Evolutionary conservation across 2,329 filamentous ascomycete species (phyloP).

Genomic region (Penicillium sp.): DNA sequence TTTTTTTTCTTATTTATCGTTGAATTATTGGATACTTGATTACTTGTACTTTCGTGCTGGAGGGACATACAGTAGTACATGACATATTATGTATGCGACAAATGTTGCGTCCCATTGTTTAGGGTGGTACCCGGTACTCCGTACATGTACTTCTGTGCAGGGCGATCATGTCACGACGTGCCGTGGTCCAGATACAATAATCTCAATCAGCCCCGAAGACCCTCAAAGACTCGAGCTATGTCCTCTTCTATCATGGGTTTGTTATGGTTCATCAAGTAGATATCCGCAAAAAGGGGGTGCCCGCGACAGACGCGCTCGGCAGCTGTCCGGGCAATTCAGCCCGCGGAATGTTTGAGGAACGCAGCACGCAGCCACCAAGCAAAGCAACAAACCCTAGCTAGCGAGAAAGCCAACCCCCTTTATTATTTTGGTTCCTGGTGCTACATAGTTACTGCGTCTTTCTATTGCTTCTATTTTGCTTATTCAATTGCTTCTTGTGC

Average conservation of each 20-base stretch:
- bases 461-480: conserved; percentile 1
- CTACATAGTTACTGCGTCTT: neutral
- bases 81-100: neutral
- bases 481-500: neutral
- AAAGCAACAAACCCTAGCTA: conserved; percentile 2
- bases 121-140: neutral
- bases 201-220: neutral
- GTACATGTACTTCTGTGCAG: neutral
- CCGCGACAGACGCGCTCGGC: conserved; percentile 15
- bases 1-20: neutral
- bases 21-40: neutral
- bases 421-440: neutral
- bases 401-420: neutral
- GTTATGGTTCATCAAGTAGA: conserved; percentile 12
- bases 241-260: conserved; percentile 4
- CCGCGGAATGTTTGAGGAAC: conserved; percentile 22
- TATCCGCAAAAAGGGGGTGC: conserved; percentile 11
- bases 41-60: too few relatives aligned
- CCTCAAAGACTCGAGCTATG: conserved; percentile 3
- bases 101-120: neutral
- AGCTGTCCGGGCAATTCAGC: conserved; percentile 23
- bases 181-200: neutral
- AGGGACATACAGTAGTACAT: neutral
- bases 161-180: neutral
- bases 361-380: conserved; percentile 2